Conservation (phyloP, 345 rosid species). For the Syzygium aromaticum region DNA sequence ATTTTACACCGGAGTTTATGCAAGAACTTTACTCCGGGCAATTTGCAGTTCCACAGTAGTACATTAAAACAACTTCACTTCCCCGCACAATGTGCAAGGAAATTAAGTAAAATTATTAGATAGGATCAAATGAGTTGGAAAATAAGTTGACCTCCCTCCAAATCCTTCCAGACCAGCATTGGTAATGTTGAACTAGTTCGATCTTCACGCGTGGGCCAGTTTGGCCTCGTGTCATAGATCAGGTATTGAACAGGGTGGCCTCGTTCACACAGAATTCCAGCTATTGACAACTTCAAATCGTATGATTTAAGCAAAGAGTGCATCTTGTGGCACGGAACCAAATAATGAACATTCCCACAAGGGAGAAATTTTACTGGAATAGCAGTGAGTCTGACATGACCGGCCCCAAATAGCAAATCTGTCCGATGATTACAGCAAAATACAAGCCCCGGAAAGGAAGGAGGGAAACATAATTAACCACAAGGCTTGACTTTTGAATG, state of each 20-base stretch:
- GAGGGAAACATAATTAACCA: background rate
- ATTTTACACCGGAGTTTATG: background rate
- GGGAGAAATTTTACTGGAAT: background rate
- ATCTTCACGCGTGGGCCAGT: background rate
- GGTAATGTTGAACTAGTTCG: background rate
- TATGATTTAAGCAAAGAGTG: background rate
- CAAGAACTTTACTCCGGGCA: background rate
- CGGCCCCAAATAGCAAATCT: background rate
- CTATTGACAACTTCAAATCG: background rate
- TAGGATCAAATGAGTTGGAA: background rate
- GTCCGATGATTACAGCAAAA: background rate
- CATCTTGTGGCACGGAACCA: background rate
- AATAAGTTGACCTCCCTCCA: background rate
- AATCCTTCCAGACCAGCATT: background rate
- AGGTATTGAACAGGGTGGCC: background rate
- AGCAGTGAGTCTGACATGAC: background rate
- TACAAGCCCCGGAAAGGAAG: background rate
- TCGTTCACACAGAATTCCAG: background rate
- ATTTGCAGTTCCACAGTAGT: background rate
- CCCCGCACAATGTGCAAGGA: background rate
- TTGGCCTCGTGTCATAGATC: background rate
- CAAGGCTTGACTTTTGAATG: background rate
- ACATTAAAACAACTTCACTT: background rate
- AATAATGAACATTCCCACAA: background rate
- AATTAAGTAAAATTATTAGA: background rate